phyloP scores from a whole-genome alignment of 2,329 filamentous ascomycete species.

The Metarhizium album region DNA sequence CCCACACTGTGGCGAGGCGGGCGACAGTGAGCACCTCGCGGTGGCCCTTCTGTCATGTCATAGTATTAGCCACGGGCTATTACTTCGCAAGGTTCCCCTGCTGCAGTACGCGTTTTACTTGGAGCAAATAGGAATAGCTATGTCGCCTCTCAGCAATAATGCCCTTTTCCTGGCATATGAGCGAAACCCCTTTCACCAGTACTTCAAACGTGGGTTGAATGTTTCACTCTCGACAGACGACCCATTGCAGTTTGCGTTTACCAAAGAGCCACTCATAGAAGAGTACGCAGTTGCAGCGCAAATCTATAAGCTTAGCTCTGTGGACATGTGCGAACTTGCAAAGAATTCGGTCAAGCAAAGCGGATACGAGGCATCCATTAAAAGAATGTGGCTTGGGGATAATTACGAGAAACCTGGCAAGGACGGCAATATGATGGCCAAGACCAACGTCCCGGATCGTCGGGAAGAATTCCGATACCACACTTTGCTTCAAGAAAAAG shows the following conservation, averaged over 20 bases:
- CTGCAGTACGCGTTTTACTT: conserved; percentile 97
- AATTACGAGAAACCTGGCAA: conserved; percentile 70
- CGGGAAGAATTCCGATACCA: conserved; percentile 83
- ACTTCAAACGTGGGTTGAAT: conserved; percentile 90
- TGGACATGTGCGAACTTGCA: conserved; percentile 97
- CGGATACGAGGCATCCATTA: conserved; percentile 81
- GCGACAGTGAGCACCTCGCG: conserved; percentile 91
- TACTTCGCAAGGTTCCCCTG: conserved; percentile 86
- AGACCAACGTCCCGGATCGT: conserved; percentile 92
- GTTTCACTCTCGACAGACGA: conserved; percentile 95
- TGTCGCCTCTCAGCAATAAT: conserved; percentile 99
- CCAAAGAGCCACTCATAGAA: conserved; percentile 94
- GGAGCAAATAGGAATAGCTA: conserved; percentile 95
- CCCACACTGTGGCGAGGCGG: conserved; percentile 92
- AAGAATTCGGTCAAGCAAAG: conserved; percentile 94
- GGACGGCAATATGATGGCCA: conserved; percentile 81
- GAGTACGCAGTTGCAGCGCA: conserved; percentile 97
- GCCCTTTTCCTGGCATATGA: conserved; percentile 94
- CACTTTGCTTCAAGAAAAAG: conserved; percentile 71
- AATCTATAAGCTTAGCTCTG: conserved; percentile 93
- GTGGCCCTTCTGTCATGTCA: conserved; percentile 87
- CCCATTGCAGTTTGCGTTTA: conserved; percentile 94
- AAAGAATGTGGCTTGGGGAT: conserved; percentile 81
- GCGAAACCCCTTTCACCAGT: conserved; percentile 89
- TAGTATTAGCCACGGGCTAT: conserved; percentile 89